Evolutionary conservation across 192 early-diverging fungal genomes (phyloP).

Genomic region (Radiomyces spectabilis): DNA sequence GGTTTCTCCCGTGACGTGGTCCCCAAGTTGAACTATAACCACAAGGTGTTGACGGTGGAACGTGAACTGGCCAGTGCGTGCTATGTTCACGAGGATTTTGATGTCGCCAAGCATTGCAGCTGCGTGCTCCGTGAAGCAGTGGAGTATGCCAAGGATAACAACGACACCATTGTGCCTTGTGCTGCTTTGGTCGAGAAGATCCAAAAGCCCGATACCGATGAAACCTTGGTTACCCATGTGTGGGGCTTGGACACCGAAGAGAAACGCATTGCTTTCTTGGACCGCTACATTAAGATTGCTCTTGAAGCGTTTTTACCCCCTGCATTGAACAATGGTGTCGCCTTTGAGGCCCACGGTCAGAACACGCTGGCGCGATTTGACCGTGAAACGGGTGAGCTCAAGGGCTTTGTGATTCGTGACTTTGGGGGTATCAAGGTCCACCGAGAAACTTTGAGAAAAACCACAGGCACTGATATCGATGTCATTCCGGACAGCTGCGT

Average conservation of each 20-base stretch:
- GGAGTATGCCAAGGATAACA: conserved; percentile 15
- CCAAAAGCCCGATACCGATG: conserved; percentile 23
- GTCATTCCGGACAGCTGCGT: conserved; percentile 49
- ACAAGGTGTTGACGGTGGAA: conserved; percentile 35
- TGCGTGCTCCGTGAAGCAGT: conserved; percentile 48
- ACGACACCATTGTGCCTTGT: conserved; percentile 44
- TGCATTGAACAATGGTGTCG: conserved; percentile 49
- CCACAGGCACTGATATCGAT: conserved; percentile 38
- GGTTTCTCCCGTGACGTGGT: conserved; percentile 42
- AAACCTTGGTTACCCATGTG: conserved; percentile 31
- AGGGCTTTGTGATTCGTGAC: conserved; percentile 58
- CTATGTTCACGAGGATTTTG: conserved; percentile 39
- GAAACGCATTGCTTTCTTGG: conserved; percentile 38
- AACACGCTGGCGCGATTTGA: conserved; percentile 53
- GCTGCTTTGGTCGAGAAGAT: conserved; percentile 46
- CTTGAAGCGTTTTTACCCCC: conserved; percentile 56
- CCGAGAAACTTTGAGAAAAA: conserved; percentile 34
- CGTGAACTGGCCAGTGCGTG: conserved; percentile 48
- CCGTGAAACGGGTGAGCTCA: conserved; percentile 34
- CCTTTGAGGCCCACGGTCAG: conserved; percentile 61
- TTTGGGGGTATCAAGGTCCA: conserved; percentile 64
- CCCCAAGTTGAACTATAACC: conserved; percentile 28
- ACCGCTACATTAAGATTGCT: conserved; percentile 35
- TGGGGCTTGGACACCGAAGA: conserved; percentile 37
- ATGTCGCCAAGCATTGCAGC: conserved; percentile 57